phyloP scores from a whole-genome alignment of 192 early-diverging fungal genomes.

The Backusella sp. region DNA sequence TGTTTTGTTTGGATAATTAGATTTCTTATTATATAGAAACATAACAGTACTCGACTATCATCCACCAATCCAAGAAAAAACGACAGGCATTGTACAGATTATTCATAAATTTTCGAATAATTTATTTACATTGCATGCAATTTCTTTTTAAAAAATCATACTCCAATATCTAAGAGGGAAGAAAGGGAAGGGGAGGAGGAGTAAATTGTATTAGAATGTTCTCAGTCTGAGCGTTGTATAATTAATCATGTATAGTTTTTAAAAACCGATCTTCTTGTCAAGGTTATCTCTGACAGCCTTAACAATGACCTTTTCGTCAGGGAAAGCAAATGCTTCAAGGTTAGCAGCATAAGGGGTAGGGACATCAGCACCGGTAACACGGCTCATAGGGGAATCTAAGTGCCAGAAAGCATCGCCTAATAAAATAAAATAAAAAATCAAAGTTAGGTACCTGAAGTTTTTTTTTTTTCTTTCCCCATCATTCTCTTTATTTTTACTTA shows the following conservation, averaged over 20 bases:
- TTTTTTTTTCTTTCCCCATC: neutral
- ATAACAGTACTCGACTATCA: neutral
- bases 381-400: conserved; percentile 90
- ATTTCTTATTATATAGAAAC: no score
- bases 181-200: neutral
- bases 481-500: conserved; percentile 12
- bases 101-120: conserved; percentile 1
- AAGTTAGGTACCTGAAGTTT: neutral
- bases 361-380: conserved; percentile 95
- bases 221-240: neutral
- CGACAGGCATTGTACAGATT: neutral
- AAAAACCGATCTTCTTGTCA: conserved; percentile 36
- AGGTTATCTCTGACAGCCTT: conserved; percentile 75
- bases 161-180: neutral
- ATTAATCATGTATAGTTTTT: neutral
- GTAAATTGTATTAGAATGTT: conserved; percentile 7
- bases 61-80: neutral
- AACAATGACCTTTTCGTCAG: conserved; percentile 79
- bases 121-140: conserved; percentile 6
- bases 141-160: neutral
- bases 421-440: neutral
- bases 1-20: neutral
- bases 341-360: conserved; percentile 97
- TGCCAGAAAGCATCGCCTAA: conserved; percentile 87
- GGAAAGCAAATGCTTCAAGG: conserved; percentile 88